Evolutionary conservation across 306 rosid species (phyloP), one percentile per base, ranked within the genome.

Genomic region (Castanea crenata): DNA sequence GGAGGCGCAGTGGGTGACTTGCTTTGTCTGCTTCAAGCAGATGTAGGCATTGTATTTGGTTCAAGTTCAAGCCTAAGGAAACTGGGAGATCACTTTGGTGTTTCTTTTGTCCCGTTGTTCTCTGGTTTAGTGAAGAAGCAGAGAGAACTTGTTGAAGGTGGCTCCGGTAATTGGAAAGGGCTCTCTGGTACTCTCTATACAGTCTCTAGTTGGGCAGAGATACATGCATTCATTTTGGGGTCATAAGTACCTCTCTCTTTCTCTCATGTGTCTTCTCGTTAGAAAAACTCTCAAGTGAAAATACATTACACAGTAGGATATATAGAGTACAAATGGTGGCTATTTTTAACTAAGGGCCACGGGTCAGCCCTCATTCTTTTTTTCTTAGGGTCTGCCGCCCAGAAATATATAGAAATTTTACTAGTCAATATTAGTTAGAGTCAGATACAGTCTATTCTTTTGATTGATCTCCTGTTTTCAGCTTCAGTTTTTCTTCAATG

Each of bases 1-100:
- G 99, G 99, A 76, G 98, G 92, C 81, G 89, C 97, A 0, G 91
- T 91, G 63, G 99, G 99, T 19, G 99, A 96, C 90, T 78, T 96
- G 77, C 96, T 96, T 71, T 93, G 97, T 80, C 91, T 96, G 71
- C 97, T 96, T 11, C 92, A 93, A 86, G 99, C 99, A 38, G 99
- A 96, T 86, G 77, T 96, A 56, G 99, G 99, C 77, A 96, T 96
- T 75, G 96, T 91, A 67, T 67, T 96, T 78, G 99, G 93, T 72
- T 88, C 97, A 51, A 96, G 98, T 83, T 81, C 94, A 84, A 93
- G 99, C 88, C 94, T 96, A 32, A 88, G 94, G 83, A 91, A 83
- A 58, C 67, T 96, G 58, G 98, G 89, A 58, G 83, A 82, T 6
- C 90, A 82, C 15, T 96, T 88, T 35, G 99, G 99, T 70, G 83